phyloP scores from a whole-genome alignment of 192 early-diverging fungal genomes.

The Rhizophagus clarus region DNA sequence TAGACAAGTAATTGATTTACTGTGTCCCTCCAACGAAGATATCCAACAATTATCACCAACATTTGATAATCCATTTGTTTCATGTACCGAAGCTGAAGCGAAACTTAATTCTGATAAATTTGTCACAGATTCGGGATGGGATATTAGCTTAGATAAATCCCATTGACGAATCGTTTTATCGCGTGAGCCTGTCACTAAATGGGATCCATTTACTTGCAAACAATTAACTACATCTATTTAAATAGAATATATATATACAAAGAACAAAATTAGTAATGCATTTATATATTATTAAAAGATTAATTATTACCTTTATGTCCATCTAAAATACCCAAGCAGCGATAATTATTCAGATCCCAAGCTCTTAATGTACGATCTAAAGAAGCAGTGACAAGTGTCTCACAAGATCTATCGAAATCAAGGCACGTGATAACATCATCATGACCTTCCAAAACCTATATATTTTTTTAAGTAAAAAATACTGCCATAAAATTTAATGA shows the following conservation, averaged over 20 bases:
- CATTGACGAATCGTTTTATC: constrained; percentile 30
- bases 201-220: constrained; percentile 5
- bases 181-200: constrained; percentile 24
- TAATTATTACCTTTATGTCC: constrained; percentile 41
- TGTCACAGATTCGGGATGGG: background rate
- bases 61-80: constrained; percentile 22
- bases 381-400: constrained; percentile 64
- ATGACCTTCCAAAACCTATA: constrained; percentile 59
- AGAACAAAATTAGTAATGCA: background rate
- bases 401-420: constrained; percentile 59
- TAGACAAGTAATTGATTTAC: constrained; percentile 48
- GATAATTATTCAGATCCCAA: constrained; percentile 66
- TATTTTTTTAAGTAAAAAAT: background rate
- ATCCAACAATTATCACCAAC: constrained; percentile 40
- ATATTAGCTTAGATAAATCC: constrained; percentile 19
- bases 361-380: constrained; percentile 69
- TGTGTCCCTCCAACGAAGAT: constrained; percentile 49
- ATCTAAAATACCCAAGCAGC: constrained; percentile 56
- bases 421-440: constrained; percentile 60
- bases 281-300: background rate
- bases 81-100: constrained; percentile 5
- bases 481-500: background rate
- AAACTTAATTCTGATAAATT: constrained; percentile 2
- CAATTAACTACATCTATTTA: constrained; percentile 25
- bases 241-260: background rate